phyloP scores from a whole-genome alignment of 2,329 filamentous ascomycete genomes.

The Colletotrichum acutatum region DNA sequence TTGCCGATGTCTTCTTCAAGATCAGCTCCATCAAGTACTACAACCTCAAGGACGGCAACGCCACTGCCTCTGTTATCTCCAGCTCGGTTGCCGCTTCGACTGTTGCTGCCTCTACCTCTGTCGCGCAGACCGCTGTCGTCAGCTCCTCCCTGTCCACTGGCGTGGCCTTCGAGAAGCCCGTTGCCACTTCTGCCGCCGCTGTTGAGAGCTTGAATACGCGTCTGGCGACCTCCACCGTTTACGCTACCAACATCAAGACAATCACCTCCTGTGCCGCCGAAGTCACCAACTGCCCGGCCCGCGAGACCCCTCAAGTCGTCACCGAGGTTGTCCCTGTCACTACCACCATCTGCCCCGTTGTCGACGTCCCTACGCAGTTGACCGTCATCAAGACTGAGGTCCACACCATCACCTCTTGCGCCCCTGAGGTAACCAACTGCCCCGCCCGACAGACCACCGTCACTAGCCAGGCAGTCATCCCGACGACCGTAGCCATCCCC shows the following conservation, averaged over 20 bases:
- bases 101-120: not conserved
- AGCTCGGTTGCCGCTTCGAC: not conserved
- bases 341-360: slow-evolving; percentile 56
- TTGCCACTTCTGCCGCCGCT: not conserved
- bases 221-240: slow-evolving; percentile 33
- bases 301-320: slow-evolving; percentile 19
- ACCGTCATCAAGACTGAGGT: slow-evolving; percentile 40
- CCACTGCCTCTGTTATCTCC: not conserved
- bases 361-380: slow-evolving; percentile 34
- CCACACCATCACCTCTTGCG: slow-evolving; percentile 45
- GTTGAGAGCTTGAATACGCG: slow-evolving; percentile 16
- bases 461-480: slow-evolving; percentile 29
- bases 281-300: slow-evolving; percentile 26
- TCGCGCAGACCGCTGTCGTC: not conserved
- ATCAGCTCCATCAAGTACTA: slow-evolving; percentile 53
- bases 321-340: slow-evolving; percentile 51
- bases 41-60: slow-evolving; percentile 38
- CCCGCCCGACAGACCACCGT: slow-evolving; percentile 30
- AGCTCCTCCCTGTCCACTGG: not conserved
- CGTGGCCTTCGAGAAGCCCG: not conserved
- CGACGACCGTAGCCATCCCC: slow-evolving; percentile 16
- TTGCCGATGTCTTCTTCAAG: slow-evolving; percentile 55
- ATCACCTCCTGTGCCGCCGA: slow-evolving; percentile 34
- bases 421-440: slow-evolving; percentile 40
- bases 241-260: slow-evolving; percentile 34